Evolutionary conservation across 129 eudicot species (phyloP).

Genomic region (Kitagawia praeruptora): DNA sequence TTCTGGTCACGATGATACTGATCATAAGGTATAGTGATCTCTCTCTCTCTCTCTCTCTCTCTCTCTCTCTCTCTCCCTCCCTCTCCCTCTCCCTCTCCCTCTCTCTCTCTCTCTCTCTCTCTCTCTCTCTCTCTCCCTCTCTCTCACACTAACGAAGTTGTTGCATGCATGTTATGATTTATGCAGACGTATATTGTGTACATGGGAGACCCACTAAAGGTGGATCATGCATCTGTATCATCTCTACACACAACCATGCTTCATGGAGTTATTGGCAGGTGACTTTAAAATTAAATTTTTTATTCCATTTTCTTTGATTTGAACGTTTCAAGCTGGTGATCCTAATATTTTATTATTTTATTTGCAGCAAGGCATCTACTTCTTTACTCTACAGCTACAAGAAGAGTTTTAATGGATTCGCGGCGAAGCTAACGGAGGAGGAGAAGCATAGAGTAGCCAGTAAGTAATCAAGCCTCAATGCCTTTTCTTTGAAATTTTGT

Average conservation of each 20-base stretch:
- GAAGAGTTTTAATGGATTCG: constrained; percentile 11
- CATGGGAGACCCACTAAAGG: constrained; percentile 40
- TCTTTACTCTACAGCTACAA: constrained; percentile 4
- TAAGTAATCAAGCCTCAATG: not conserved
- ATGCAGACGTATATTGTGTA: constrained; percentile 44
- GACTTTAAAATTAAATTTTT: not conserved
- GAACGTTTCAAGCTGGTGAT: not conserved
- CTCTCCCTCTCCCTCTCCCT: no score
- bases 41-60: not conserved
- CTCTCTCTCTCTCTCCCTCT: no score
- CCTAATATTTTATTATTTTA: not conserved
- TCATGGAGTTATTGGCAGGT: constrained; percentile 35
- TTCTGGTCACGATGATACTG: constrained; percentile 12
- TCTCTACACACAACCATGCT: constrained; percentile 31
- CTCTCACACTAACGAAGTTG: not conserved
- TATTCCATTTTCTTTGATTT: not conserved
- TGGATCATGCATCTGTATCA: constrained; percentile 20
- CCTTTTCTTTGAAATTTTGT: not conserved
- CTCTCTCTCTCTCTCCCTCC: not conserved
- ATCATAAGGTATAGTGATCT: constrained; percentile 12
- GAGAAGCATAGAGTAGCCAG: constrained; percentile 9
- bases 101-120: no score
- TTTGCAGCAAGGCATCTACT: constrained; percentile 12
- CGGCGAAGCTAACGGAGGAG: constrained; percentile 11
- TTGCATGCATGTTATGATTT: not conserved